Base-by-base conservation (phyloP, 148 eudicot genomes). In the Silene latifolia region DNA sequence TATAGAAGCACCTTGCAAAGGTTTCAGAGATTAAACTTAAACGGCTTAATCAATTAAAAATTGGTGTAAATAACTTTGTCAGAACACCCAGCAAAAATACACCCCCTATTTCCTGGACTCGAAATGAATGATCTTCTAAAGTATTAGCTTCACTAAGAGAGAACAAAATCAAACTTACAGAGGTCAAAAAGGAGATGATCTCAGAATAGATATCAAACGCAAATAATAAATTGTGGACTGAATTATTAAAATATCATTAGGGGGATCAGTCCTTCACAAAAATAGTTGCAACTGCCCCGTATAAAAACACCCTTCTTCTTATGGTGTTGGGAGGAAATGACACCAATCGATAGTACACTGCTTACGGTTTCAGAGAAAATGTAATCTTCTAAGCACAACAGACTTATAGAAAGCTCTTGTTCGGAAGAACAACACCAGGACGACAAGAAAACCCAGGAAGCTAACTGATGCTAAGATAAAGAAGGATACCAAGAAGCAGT, bases 401-500 rank as follows among this genome's bases (percentile, higher is more conserved):
- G 81, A 74, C 19, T 39, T 23, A 80, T 94, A 94, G 68, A 87
- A 83, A 51, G 60, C 72, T 75, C 96, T 87, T 57, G 98, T 94
- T 74, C 87, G 88, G 74, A 90, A 81, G 63, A 90, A 84, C 86
- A 94, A 61, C 23, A 69, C 71, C 70, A 86, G 76, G 24, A 89
- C 84, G 71, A 86, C 82, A 25, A 89, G 67, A 72, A 77, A 89
- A 14, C 97, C 97, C 2, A 77, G 51, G 58, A 89, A 68, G 80
- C 89, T 80, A 77, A 83, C 96, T 73, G 62, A 80, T 5, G 98
- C 88, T 82, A 91, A 74, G 61, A 88, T 82, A 48, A 86, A 72
- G 67, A 86, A 94, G 0, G 98, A 91, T 23, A 81, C 48, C 98
- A 86, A 84, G 80, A 94, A 91, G 81, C 97, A 94, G 44, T 84